phyloP scores from a whole-genome alignment of 441 rosid genomes.

The Sinapis alba region DNA sequence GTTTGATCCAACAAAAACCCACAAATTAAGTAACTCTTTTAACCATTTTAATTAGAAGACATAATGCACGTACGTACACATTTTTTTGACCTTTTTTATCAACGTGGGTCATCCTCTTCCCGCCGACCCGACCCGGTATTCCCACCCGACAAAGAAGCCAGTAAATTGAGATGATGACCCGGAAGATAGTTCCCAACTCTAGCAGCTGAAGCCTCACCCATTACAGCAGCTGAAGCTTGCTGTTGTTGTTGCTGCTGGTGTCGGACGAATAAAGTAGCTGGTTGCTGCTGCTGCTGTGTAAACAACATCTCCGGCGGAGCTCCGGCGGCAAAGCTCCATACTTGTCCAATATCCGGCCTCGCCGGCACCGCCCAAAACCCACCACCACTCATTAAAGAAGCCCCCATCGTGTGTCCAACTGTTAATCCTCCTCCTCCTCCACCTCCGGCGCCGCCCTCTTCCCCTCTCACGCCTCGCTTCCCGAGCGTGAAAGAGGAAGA shows the following conservation, averaged over 20 bases:
- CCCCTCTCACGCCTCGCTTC: conserved; percentile 62
- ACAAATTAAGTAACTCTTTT: conserved; percentile 9
- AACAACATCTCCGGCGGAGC: conserved; percentile 58
- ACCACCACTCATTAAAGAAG: conserved; percentile 43
- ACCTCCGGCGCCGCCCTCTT: conserved; percentile 45
- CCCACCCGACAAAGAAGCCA: conserved; percentile 81
- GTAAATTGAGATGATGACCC: conserved; percentile 81
- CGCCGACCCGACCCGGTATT: conserved; percentile 65
- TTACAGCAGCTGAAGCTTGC: conserved; percentile 34
- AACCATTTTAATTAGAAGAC: conserved; percentile 8
- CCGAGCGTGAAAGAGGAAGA: conserved; percentile 87
- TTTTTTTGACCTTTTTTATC: background rate
- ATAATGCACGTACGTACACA: no score
- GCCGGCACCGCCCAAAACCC: conserved; percentile 92
- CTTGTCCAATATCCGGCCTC: conserved; percentile 68
- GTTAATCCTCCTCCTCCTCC: conserved; percentile 23
- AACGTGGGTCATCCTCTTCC: conserved; percentile 53
- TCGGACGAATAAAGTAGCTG: conserved; percentile 61
- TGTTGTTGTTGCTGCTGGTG: conserved; percentile 43
- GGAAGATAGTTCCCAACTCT: conserved; percentile 92
- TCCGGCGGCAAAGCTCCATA: conserved; percentile 82
- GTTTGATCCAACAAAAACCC: background rate
- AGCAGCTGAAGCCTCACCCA: conserved; percentile 98
- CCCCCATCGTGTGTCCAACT: conserved; percentile 46
- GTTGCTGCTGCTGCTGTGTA: conserved; percentile 53